Base-by-base conservation (phyloP, 2,329 filamentous ascomycete genomes). In the Botrytis aclada region DNA sequence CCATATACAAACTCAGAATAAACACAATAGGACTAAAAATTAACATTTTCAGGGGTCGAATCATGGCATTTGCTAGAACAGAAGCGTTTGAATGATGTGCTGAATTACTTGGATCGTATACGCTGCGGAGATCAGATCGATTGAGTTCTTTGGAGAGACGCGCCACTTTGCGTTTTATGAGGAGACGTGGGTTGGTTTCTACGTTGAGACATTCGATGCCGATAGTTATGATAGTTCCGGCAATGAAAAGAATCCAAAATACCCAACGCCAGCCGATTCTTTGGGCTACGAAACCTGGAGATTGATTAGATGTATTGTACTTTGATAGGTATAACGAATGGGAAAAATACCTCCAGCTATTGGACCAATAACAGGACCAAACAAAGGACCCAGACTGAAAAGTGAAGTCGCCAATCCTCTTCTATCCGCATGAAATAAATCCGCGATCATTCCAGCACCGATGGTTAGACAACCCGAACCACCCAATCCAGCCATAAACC, bases 401-500 rank as follows among this genome's bases (percentile, higher is more conserved):
- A 77, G 25, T n/a, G 77, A 72, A 54, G 76, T 77, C n/a, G 69
- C 75, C 34, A 70, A 64, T 14, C 75, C 77, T 37, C 77, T 73
- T 47, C 77, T 62, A 41, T 74, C 75, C 37, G 65, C 66, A 54
- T 71, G 70, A 32, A 77, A 72, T 25, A 78, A 54, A 66, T 78
- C 76, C 32, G 75, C 74, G 37, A 78, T 72, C 25, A 76, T 75
- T 47, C 77, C 77, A 66, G 74, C 76, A n/a, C 77, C 77, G 41
- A 76, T 62, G 74, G 79, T 69, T 77, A 81, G 22, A 73, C 60
- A 81, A 37, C 74, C 85, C n/a, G 84, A 85, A 67, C 86, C 87
- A 58, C 86, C 86, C 18, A 88, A 80, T 16, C 91, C 91, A 9
- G 87, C 85, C 10, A 92, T 77, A 76, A 92, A 87, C 3, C 90